Base-by-base conservation (phyloP, 1,284 basidiomycete species). In the Ganoderma lucidum region DNA sequence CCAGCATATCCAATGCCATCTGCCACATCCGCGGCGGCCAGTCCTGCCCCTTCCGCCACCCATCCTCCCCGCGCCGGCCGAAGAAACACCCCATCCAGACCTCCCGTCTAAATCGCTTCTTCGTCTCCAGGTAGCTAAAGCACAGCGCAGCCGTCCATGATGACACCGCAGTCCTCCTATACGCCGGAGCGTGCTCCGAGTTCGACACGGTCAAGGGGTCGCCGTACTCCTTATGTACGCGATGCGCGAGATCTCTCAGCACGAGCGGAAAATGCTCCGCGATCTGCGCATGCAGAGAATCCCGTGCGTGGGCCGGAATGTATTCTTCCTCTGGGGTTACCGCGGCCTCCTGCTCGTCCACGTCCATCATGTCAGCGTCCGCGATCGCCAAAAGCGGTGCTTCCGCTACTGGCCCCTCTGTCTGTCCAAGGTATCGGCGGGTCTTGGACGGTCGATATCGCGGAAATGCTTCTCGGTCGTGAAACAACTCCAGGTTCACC, bases 1-100 rank as follows among this genome's bases (percentile, higher is more conserved):
- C 79, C 75, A 94, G 73, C 61, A 81, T 83, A 6, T 76, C 74
- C 70, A 91, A 77, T 39, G 81, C 86, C 35, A 84, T 81, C 69
- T 84, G 80, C 92, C 93, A 94, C 73, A 89, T 90, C 64, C 83
- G 81, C 64, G 85, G 81, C 17, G 90, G 83, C 92, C 92, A 94
- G 72, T 93, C 90, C 75, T 88, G 86, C 5, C 92, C 92, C 35
- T 85, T 79, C 51, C 89, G 83, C 39, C 85, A 85, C 0, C 89
- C 90, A 32, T 69, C 75, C 37, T 78, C 79, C 53, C 80, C 76
- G 64, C 87, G 84, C 66, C 80, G 79, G 62, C 81, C 82, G 65
- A 92, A 78, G 77, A 93, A 90, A 55, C 87, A 75, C 12, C 83
- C 79, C 39, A 90, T 87, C 44, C 81, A 83, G n/a, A 69, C 69